phyloP scores from a whole-genome alignment of 2,329 filamentous ascomycete species.

The Tolypocladium capitatum region DNA sequence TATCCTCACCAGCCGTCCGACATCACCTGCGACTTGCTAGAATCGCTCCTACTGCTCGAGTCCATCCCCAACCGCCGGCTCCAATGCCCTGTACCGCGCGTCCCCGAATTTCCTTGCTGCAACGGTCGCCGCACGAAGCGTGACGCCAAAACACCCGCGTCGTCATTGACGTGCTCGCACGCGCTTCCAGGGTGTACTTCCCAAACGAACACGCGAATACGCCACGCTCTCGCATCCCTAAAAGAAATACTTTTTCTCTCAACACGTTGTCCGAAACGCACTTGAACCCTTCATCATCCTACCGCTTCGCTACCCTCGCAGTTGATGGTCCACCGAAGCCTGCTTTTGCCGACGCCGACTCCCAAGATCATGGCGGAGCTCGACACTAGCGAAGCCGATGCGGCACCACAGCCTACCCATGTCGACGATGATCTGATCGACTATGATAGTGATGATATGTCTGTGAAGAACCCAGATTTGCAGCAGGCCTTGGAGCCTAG shows the following conservation, averaged over 20 bases:
- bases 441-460: slow-evolving; percentile 20
- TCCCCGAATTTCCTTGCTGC: not conserved
- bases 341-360: not conserved
- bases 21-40: not conserved
- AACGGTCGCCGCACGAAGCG: slow-evolving; percentile 1
- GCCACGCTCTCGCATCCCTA: not conserved
- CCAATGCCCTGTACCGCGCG: not conserved
- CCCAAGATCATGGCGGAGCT: slow-evolving; percentile 13
- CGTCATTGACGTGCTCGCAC: not conserved
- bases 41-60: not conserved
- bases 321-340: not conserved
- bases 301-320: not conserved
- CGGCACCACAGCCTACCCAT: slow-evolving; percentile 9
- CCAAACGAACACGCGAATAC: not conserved
- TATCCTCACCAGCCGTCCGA: not conserved
- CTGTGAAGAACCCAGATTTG: not conserved
- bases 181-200: not conserved
- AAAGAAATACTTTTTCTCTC: not conserved
- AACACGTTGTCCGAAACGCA: not conserved
- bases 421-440: slow-evolving; percentile 23
- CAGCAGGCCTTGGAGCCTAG: not conserved
- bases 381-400: slow-evolving; percentile 18
- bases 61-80: not conserved
- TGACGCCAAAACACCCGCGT: not conserved
- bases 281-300: not conserved